Percentiles rank a stretch among this genome's conserved stretches.
Conservation (phyloP, 805 yeast species). For the Cyberlindnera petersonii region DNA sequence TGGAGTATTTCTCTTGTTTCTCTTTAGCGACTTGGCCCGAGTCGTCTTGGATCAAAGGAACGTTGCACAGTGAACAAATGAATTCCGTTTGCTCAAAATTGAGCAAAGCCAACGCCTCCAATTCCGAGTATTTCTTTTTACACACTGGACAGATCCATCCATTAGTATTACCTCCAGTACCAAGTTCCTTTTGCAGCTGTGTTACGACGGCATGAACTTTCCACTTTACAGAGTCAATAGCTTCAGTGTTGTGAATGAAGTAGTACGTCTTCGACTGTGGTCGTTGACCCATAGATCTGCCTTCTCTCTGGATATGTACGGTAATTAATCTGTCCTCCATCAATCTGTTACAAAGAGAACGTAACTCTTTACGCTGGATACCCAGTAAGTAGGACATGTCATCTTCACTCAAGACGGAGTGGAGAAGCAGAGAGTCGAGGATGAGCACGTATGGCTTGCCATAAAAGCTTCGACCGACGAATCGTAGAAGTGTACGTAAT, state of each 20-base stretch:
- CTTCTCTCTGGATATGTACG: constrained; percentile 69
- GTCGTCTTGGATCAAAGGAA: constrained; percentile 79
- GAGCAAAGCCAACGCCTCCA: constrained; percentile 81
- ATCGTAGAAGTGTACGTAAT: constrained; percentile 52
- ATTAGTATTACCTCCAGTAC: constrained; percentile 83
- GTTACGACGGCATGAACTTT: constrained; percentile 85
- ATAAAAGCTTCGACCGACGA: constrained; percentile 84
- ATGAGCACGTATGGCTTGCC: constrained; percentile 78
- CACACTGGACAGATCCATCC: constrained; percentile 92
- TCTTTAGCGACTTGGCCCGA: constrained; percentile 75
- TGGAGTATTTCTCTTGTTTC: constrained; percentile 77
- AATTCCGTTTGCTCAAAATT: constrained; percentile 80
- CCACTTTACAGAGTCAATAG: constrained; percentile 96
- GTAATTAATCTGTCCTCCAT: constrained; percentile 80
- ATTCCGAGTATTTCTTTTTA: constrained; percentile 70
- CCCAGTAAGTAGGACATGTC: constrained; percentile 80
- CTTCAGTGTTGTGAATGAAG: constrained; percentile 85
- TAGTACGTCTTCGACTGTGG: constrained; percentile 75
- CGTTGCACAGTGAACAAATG: constrained; percentile 80
- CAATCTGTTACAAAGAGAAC: constrained; percentile 74
- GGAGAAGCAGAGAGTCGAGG: constrained; percentile 81
- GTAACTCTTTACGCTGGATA: constrained; percentile 79
- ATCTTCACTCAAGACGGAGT: constrained; percentile 88
- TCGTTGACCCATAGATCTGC: constrained; percentile 52
- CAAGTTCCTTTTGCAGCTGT: constrained; percentile 73